Percentiles rank a stretch among this genome's conserved stretches.
These are phyloP conservation scores for Vicia sativa DNA, from an alignment of 306 rosid species.

Conservation along the genomic window DNA sequence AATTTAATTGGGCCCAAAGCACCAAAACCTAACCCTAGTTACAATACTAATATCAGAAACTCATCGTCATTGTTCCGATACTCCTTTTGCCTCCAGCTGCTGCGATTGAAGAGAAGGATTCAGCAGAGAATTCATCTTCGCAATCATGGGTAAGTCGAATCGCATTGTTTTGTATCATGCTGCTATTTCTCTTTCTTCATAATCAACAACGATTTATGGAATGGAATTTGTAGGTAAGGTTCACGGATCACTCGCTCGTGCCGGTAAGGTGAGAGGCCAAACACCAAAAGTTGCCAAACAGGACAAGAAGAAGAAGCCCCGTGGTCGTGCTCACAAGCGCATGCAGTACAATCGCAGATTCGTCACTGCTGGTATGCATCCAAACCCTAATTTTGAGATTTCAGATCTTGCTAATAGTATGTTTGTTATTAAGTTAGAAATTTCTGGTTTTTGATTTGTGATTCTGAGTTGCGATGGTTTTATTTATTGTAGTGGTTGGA, in stretches of 20 bases:
- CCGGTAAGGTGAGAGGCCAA: conserved; percentile 49
- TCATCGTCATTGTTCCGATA: neutral
- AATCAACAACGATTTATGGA: neutral
- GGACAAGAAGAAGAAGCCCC: conserved; percentile 51
- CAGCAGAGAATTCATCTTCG: conserved; percentile 16
- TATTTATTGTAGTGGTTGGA: conserved; percentile 36
- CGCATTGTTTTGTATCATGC: neutral
- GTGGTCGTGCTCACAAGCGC: conserved; percentile 53
- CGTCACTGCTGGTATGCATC: conserved; percentile 46
- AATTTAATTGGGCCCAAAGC: neutral
- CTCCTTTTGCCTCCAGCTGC: neutral
- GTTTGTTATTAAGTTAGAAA: no score
- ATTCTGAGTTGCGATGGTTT: no score
- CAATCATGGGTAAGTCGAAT: conserved; percentile 26
- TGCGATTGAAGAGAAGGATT: conserved; percentile 21
- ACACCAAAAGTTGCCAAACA: conserved; percentile 49
- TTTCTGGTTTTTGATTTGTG: no score
- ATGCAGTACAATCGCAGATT: conserved; percentile 52
- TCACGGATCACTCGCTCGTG: conserved; percentile 50
- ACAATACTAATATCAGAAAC: conserved; percentile 17
- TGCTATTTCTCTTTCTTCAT: neutral
- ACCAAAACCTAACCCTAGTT: conserved; percentile 15
- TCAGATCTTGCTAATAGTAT: neutral
- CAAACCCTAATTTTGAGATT: conserved; percentile 8
- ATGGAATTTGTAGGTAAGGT: conserved; percentile 36